A percentile compares a stretch with the other conserved stretches of the same genome.
Evolutionary conservation across 805 yeast species (phyloP).

Genomic region (Cyberlindnera mississippiensis): DNA sequence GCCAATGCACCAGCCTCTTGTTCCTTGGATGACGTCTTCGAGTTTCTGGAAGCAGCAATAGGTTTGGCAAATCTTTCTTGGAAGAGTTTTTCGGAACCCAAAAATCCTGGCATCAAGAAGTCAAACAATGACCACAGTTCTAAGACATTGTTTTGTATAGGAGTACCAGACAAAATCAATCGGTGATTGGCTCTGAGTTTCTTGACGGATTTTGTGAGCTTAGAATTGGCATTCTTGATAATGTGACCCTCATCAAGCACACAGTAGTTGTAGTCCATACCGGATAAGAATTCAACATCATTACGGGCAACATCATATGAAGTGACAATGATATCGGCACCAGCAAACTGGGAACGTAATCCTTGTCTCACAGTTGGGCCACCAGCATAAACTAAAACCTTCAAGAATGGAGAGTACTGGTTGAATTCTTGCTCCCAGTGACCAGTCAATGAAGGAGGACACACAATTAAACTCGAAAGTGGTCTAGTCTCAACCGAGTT

Average conservation of each 20-base stretch:
- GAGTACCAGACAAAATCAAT: slow-evolving; percentile 91
- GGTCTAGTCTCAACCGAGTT: slow-evolving; percentile 61
- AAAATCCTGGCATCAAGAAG: slow-evolving; percentile 96
- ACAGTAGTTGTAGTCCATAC: slow-evolving; percentile 81
- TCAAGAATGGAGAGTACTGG: slow-evolving; percentile 85
- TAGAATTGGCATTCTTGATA: slow-evolving; percentile 86
- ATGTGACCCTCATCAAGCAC: slow-evolving; percentile 98
- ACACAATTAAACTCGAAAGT: slow-evolving; percentile 80
- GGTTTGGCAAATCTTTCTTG: slow-evolving; percentile 98
- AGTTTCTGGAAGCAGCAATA: slow-evolving; percentile 86
- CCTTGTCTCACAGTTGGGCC: slow-evolving; percentile 68
- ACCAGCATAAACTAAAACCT: slow-evolving; percentile 88
- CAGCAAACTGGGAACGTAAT: slow-evolving; percentile 45
- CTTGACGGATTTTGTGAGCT: slow-evolving; percentile 86
- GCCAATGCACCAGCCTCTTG: slow-evolving; percentile 98
- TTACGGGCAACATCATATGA: slow-evolving; percentile 96
- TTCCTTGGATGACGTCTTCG: slow-evolving; percentile 84
- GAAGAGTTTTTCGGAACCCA: slow-evolving; percentile 91
- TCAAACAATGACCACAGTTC: slow-evolving; percentile 98
- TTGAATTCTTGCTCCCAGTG: slow-evolving; percentile 97
- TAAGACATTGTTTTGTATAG: slow-evolving; percentile 93
- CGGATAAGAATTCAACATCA: slow-evolving; percentile 63
- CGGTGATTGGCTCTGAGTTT: slow-evolving; percentile 81
- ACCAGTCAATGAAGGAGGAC: slow-evolving; percentile 97
- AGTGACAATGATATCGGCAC: slow-evolving; percentile 84